These are phyloP conservation scores for Suillus fuscotomentosus DNA, from an alignment of 768 basidiomycete genomes.

Conservation along the genomic window DNA sequence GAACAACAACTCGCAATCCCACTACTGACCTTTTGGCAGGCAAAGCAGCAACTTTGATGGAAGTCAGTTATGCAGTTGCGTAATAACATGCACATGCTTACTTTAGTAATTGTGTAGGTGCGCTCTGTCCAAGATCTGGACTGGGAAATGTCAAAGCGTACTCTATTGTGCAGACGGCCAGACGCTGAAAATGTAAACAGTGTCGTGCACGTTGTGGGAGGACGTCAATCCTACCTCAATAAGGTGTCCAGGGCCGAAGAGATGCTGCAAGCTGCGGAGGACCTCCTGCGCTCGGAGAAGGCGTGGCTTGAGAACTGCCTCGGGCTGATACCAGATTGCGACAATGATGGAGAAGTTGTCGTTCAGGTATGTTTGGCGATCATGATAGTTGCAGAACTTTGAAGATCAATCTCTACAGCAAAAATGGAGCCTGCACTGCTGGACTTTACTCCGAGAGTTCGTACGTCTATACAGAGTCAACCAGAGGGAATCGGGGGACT, in stretches of 20 bases:
- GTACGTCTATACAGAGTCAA: constrained; percentile 58
- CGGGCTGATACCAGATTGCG: constrained; percentile 75
- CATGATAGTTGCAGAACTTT: constrained; percentile 4
- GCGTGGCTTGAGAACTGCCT: constrained; percentile 79
- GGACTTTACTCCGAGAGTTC: constrained; percentile 74
- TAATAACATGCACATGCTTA: neutral
- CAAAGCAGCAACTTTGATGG: constrained; percentile 73
- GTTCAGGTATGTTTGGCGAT: constrained; percentile 61
- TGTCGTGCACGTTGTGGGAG: constrained; percentile 66
- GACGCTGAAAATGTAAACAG: constrained; percentile 34
- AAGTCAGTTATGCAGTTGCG: constrained; percentile 37
- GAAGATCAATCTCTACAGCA: constrained; percentile 39
- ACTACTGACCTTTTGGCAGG: constrained; percentile 37
- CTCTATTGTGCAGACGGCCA: constrained; percentile 33
- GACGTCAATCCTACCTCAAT: constrained; percentile 75
- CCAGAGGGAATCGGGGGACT: constrained; percentile 41
- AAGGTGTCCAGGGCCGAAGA: constrained; percentile 46
- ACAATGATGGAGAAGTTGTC: constrained; percentile 72
- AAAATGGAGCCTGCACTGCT: constrained; percentile 83
- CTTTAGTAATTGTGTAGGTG: constrained; percentile 39
- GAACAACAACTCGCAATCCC: constrained; percentile 8
- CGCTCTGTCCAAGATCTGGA: constrained; percentile 73
- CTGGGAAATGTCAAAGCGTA: constrained; percentile 53
- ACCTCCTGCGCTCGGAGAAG: constrained; percentile 70
- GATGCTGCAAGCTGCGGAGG: constrained; percentile 61